Evolutionary conservation across 73 alveolate genomes (phyloP), one percentile per base, ranked within the genome.

Genomic region (Halteria grandinella): DNA sequence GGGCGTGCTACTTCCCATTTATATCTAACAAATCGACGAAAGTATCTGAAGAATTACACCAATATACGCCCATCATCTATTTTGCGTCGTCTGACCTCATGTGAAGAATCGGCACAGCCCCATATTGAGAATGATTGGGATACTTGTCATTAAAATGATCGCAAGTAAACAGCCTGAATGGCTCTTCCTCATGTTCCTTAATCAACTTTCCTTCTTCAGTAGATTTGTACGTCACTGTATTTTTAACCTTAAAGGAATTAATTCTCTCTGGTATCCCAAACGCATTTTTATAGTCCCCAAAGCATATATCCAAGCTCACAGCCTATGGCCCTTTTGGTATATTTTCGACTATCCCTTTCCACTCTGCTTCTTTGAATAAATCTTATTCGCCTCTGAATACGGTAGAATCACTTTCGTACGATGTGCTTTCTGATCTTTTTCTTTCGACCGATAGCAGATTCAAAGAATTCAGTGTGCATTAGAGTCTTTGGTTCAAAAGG

Each of bases 121-220:
- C 94, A 63, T 86, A 86, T 15, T 80, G 40, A 6, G 91, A 32
- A 41, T 37, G 50, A 27, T 21, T 36, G 0, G 83, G 54, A 31
- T 53, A 74, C 21, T 45, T 37, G 25, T 79, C 90, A 48, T 59
- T 75, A 37, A 90, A 90, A 47, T 74, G 92, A 58, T 90, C 97
- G 2, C 82, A 72, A 59, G 86, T 90, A 64, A 32, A 90, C 40
- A 90, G 57, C 18, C 97, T 69, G 47, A 87, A 89, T 1, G 97
- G 97, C 72, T 87, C 97, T 15, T 11, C 31, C 14, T 20, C 47
- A n/a, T 36, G 11, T 36, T 11, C n/a, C 11, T 36, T 5, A 36
- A 36, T 36, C 47, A 36, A 36, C n/a, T n/a, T n/a, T n/a, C n/a
- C n/a, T n/a, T n/a, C n/a, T n/a, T n/a, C n/a, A 11, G 47, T 5